Conservation (phyloP, 179 eudicot species). For the Beta macrorhiza region DNA sequence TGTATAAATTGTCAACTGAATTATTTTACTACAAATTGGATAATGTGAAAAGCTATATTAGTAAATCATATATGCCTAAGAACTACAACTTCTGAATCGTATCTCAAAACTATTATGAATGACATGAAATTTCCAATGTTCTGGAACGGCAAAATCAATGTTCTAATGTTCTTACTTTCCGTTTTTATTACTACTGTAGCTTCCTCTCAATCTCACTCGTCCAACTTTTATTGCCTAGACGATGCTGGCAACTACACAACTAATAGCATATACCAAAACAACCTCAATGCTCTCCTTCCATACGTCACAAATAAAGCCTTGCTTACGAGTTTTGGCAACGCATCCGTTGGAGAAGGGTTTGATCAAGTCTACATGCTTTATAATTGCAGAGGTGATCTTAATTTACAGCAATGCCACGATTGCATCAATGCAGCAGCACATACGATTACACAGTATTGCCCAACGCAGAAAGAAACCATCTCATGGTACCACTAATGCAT, state of each 20-base stretch:
- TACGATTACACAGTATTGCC: neutral
- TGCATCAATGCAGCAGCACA: neutral
- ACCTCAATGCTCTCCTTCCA: slow-evolving; percentile 17
- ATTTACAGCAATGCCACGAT: slow-evolving; percentile 21
- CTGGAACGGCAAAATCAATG: no score
- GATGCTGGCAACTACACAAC: slow-evolving; percentile 12
- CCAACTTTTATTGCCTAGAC: neutral
- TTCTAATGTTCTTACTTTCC: neutral
- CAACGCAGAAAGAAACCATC: slow-evolving; percentile 12
- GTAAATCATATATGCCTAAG: no score
- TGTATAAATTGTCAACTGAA: no score
- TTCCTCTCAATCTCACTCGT: slow-evolving; percentile 7
- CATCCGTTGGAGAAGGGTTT: slow-evolving; percentile 7
- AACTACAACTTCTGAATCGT: no score
- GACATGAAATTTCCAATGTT: no score
- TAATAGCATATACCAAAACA: slow-evolving; percentile 13
- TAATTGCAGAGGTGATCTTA: slow-evolving; percentile 42
- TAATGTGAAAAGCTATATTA: no score
- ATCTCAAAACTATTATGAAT: no score
- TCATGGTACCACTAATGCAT: slow-evolving; percentile 30
- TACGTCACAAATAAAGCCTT: slow-evolving; percentile 21
- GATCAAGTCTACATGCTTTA: slow-evolving; percentile 30
- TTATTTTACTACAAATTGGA: no score
- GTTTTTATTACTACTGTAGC: neutral
- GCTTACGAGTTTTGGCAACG: slow-evolving; percentile 17